Evolutionary conservation across 2,329 filamentous ascomycete genomes (phyloP), one percentile per base, ranked within the genome.

Genomic region (Neocucurbitaria cava): DNA sequence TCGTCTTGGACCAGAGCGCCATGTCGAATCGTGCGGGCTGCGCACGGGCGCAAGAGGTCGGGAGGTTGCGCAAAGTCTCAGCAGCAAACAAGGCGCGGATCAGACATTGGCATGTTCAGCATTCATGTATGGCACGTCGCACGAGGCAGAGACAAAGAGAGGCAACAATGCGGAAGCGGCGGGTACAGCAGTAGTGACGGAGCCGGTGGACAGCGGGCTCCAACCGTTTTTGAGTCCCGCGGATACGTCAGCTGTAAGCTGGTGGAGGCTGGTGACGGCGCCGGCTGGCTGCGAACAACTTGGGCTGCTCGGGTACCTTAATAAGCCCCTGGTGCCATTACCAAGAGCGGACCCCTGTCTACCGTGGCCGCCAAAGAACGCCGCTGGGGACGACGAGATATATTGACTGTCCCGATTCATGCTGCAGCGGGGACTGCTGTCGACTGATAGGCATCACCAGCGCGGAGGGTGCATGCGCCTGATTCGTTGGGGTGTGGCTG

Each of bases 1-100:
- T 76, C 18, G 73, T 72, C 53, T 71, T 75, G 39, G 59, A 50
- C 71, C 71, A 75, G 18, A 72, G 57, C 33, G 68, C 64, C 70
- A 74, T 74, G 62, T 42, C 51, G 51, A 46, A 46, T 20, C 31
- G 11, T 39, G 40, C 42, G 39, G 30, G 36, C 18, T 33, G 46
- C 15, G 52, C 51, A 49, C 33, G 21, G 43, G 46, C 42, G 46
- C 56, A 43, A 41, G 49, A 52, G 43, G 44, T 21, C 41, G 33
- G 46, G 47, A 52, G 59, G 61, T 39, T 53, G 59, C 39, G 58
- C 60, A 54, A 59, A 58, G 46, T 50, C 52, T 62, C 59, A 67
- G 51, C 50, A 59, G 55, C 39, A 46, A 52, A 58, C 43, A 46
- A 39, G 45, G 54, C 46, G 43, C 47, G 47, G 52, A 64, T 59